Evolutionary conservation across 148 eudicot species (phyloP).

Genomic region (Vaccinium macrocarpon): DNA sequence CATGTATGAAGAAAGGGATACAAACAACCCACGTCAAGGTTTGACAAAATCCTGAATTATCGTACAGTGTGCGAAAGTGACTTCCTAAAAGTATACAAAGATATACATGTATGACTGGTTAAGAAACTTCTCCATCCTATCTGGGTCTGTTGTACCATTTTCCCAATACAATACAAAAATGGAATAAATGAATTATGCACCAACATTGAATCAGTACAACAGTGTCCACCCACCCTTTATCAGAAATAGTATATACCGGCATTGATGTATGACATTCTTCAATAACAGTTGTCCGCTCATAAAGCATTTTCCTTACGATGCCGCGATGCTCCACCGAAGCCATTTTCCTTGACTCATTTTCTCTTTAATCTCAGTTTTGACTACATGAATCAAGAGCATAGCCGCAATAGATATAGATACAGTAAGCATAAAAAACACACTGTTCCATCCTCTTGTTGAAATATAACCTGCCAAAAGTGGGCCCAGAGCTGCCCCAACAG

Average conservation of each 20-base stretch:
- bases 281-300: background rate
- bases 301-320: slow-evolving; percentile 10
- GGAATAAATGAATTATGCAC: background rate
- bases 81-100: background rate
- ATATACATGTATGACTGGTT: background rate
- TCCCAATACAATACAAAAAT: slow-evolving; percentile 11
- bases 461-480: slow-evolving; percentile 91
- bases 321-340: slow-evolving; percentile 31
- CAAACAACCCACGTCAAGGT: background rate
- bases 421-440: slow-evolving; percentile 79
- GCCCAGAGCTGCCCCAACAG: slow-evolving; percentile 97
- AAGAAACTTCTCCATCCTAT: background rate
- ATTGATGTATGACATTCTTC: background rate
- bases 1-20: background rate
- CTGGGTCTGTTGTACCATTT: slow-evolving; percentile 3
- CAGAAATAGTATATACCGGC: background rate
- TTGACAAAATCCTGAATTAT: background rate
- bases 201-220: background rate
- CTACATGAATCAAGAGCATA: slow-evolving; percentile 61
- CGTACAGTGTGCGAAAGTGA: background rate
- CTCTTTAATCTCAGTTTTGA: slow-evolving; percentile 56
- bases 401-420: slow-evolving; percentile 58
- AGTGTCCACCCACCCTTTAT: background rate
- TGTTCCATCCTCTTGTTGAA: slow-evolving; percentile 86
- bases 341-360: slow-evolving; percentile 49